phyloP scores from a whole-genome alignment of 805 yeast genomes.

The Yamadazyma insecticola region DNA sequence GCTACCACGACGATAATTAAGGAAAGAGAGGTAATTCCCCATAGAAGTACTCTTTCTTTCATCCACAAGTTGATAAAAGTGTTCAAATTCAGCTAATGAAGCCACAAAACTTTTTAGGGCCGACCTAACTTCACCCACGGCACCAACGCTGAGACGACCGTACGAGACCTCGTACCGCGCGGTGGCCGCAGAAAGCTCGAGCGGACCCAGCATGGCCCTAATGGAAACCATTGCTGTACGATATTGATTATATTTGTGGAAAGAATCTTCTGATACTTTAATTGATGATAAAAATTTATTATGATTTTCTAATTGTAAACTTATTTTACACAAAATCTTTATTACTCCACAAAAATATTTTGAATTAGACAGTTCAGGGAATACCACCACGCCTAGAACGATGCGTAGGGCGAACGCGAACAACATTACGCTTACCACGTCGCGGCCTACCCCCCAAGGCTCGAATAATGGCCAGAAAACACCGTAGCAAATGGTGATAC shows the following conservation, averaged over 20 bases:
- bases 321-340: constrained; percentile 11
- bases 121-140: constrained; percentile 21
- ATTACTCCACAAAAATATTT: constrained; percentile 16
- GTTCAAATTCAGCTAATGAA: constrained; percentile 20
- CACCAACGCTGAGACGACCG: constrained; percentile 24
- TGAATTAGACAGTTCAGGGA: constrained; percentile 24
- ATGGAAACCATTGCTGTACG: constrained; percentile 14
- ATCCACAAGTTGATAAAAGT: constrained; percentile 23
- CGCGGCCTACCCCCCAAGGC: constrained; percentile 15
- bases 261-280: constrained; percentile 23
- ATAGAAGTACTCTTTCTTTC: constrained; percentile 20
- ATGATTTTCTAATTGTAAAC: constrained; percentile 15
- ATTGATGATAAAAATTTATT: constrained; percentile 17
- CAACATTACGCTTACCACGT: constrained; percentile 22
- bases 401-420: constrained; percentile 19
- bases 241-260: constrained; percentile 17
- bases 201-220: constrained; percentile 14
- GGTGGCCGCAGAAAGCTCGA: constrained; percentile 16
- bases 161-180: constrained; percentile 21
- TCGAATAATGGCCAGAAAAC: constrained; percentile 22
- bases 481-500: constrained; percentile 20
- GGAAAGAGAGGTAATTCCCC: no score
- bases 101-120: constrained; percentile 18
- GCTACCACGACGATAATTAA: no score
- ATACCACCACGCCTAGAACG: constrained; percentile 15